Percentiles rank a stretch among this genome's conserved stretches.
These are phyloP conservation scores for Onygenales sp. DNA, from an alignment of 2,329 filamentous ascomycete species.

Conservation along the genomic window DNA sequence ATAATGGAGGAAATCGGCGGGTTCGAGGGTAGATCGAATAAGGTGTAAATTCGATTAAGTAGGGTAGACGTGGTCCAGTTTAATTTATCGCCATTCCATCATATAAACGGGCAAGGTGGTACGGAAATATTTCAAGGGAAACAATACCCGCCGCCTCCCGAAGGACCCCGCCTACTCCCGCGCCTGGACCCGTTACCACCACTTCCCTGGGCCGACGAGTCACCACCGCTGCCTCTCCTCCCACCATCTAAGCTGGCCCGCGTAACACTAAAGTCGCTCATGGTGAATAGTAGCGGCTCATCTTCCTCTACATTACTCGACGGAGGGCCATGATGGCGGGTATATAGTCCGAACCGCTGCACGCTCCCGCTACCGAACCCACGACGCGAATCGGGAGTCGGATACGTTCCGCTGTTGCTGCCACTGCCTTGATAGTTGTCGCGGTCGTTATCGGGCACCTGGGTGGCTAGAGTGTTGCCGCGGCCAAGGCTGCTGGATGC, in stretches of 20 bases:
- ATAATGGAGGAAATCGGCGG: no score
- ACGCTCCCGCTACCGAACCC: conserved; percentile 14
- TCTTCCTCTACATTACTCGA: conserved; percentile 29
- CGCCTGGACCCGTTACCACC: conserved; percentile 20
- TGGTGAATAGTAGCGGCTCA: conserved; percentile 36
- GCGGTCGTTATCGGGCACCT: conserved; percentile 25
- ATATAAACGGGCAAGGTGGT: not conserved
- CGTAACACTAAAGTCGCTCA: conserved; percentile 36
- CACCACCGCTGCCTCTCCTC: not conserved
- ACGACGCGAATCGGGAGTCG: conserved; percentile 24
- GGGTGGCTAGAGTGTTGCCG: conserved; percentile 21
- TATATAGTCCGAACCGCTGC: conserved; percentile 25
- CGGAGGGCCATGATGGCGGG: conserved; percentile 22
- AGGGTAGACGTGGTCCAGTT: no score
- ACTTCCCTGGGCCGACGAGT: conserved; percentile 5
- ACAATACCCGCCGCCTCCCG: conserved; percentile 14
- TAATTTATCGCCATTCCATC: no score
- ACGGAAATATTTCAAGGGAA: not conserved
- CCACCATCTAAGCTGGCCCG: conserved; percentile 35
- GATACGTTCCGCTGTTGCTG: conserved; percentile 29
- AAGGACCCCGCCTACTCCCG: conserved; percentile 26
- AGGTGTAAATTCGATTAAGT: no score
- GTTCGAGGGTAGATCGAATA: no score
- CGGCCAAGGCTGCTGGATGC: conserved; percentile 31
- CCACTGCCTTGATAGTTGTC: conserved; percentile 26